Conservation (phyloP, 176 grass and related monocot genomes). For the Puya raimondii region DNA sequence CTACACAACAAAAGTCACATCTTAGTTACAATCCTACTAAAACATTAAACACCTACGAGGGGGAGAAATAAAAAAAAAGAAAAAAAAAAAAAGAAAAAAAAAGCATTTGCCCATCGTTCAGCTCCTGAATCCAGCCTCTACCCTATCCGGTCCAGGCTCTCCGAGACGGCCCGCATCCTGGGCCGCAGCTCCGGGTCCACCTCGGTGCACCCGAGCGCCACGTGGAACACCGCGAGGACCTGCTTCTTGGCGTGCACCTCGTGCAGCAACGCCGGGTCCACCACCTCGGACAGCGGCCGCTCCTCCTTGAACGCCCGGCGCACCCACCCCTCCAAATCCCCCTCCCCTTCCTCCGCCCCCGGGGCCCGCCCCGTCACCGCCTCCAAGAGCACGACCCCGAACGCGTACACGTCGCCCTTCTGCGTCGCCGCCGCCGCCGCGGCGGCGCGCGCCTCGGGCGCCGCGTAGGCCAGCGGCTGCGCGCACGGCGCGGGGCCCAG, state of each 20-base stretch:
- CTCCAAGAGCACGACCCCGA: slow-evolving; percentile 86
- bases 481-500: slow-evolving; percentile 31
- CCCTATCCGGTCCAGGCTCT: slow-evolving; percentile 70
- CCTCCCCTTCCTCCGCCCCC: slow-evolving; percentile 37
- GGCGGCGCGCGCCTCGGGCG: slow-evolving; percentile 53
- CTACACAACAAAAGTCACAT: too few relatives aligned
- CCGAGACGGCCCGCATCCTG: slow-evolving; percentile 69
- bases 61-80: too few relatives aligned
- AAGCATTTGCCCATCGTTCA: not conserved
- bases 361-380: slow-evolving; percentile 64
- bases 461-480: slow-evolving; percentile 39
- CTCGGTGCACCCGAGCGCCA: slow-evolving; percentile 87
- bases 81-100: too few relatives aligned
- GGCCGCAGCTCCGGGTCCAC: slow-evolving; percentile 68
- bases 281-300: slow-evolving; percentile 89
- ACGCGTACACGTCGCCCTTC: slow-evolving; percentile 86
- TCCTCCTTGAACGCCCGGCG: slow-evolving; percentile 85
- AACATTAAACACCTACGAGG: too few relatives aligned
- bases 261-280: slow-evolving; percentile 78
- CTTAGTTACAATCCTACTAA: too few relatives aligned
- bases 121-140: not conserved
- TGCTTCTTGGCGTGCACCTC: slow-evolving; percentile 99
- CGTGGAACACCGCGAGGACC: slow-evolving; percentile 89
- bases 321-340: slow-evolving; percentile 86
- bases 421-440: slow-evolving; percentile 37